A percentile compares a stretch with the other conserved stretches of the same genome.
Evolutionary conservation across 2,329 filamentous ascomycete species (phyloP).

Genomic region (Aspergillus thermomutatus): DNA sequence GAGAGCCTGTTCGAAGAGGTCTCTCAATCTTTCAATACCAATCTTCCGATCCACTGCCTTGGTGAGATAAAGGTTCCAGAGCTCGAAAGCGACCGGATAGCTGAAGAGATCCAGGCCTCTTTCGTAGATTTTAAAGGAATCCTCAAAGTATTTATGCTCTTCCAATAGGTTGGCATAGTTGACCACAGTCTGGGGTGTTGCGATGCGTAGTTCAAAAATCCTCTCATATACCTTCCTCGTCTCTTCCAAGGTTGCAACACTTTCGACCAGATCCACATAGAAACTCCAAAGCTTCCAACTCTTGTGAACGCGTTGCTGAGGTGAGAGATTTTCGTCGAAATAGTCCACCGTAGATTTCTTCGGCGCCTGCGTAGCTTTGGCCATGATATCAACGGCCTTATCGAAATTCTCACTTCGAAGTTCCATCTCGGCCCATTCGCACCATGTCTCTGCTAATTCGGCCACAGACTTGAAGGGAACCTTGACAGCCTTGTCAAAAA

Average conservation of each 20-base stretch:
- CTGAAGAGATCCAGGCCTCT: slow-evolving; percentile 96
- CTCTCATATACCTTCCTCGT: slow-evolving; percentile 93
- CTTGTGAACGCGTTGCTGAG: slow-evolving; percentile 96
- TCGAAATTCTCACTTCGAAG: slow-evolving; percentile 94
- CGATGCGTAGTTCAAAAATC: slow-evolving; percentile 96
- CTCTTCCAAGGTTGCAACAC: slow-evolving; percentile 84
- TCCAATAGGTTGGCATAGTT: slow-evolving; percentile 96
- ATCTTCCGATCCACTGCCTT: slow-evolving; percentile 97
- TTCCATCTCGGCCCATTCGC: slow-evolving; percentile 98
- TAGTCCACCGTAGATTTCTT: slow-evolving; percentile 99
- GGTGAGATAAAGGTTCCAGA: slow-evolving; percentile 97
- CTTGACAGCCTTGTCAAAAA: slow-evolving; percentile 97
- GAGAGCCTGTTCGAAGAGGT: slow-evolving; percentile 95
- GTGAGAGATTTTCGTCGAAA: slow-evolving; percentile 89
- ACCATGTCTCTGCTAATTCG: slow-evolving; percentile 97
- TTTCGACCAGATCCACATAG: slow-evolving; percentile 96
- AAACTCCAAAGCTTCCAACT: slow-evolving; percentile 99
- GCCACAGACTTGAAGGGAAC: slow-evolving; percentile 97
- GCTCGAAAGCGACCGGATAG: slow-evolving; percentile 95
- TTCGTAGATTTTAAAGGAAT: slow-evolving; percentile 97
- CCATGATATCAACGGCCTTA: slow-evolving; percentile 91
- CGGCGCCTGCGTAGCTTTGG: slow-evolving; percentile 93
- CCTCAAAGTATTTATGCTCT: slow-evolving; percentile 92
- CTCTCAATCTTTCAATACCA: slow-evolving; percentile 86
- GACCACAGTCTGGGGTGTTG: slow-evolving; percentile 95